Evolutionary conservation across 257 asterid species (phyloP).

Genomic region (Rubia yunnanensis): DNA sequence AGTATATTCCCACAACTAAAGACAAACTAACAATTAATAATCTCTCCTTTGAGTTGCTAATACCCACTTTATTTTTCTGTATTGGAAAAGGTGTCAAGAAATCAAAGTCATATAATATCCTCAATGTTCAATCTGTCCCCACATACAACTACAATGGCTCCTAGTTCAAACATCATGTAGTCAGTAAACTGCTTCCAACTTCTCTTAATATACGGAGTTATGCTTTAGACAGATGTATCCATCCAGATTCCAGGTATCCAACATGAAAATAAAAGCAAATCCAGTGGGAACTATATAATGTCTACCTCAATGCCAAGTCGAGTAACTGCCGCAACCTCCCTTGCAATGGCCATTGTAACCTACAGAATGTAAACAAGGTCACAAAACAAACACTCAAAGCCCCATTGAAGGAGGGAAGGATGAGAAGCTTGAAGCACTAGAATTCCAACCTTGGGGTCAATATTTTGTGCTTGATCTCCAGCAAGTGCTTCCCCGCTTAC

Average conservation of each 20-base stretch:
- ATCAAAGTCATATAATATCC: not conserved
- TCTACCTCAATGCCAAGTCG: slow-evolving; percentile 90
- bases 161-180: not conserved
- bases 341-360: slow-evolving; percentile 94
- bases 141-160: not conserved
- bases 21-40: not conserved
- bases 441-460: slow-evolving; percentile 82
- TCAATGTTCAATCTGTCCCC: not conserved
- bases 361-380: slow-evolving; percentile 12
- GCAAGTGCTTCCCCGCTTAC: slow-evolving; percentile 99
- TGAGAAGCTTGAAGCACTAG: not conserved
- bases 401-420: not conserved
- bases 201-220: not conserved
- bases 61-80: not conserved
- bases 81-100: not conserved
- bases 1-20: not conserved
- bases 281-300: not conserved
- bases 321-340: slow-evolving; percentile 94
- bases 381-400: not conserved
- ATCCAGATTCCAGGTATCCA: not conserved
- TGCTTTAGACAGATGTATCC: too few relatives aligned
- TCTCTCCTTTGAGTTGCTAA: not conserved
- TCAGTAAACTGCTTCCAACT: not conserved
- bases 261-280: not conserved
- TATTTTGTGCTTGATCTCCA: slow-evolving; percentile 82